Base-by-base conservation (phyloP, 2,329 filamentous ascomycete species). In the Ophiostoma novo-ulmi region DNA sequence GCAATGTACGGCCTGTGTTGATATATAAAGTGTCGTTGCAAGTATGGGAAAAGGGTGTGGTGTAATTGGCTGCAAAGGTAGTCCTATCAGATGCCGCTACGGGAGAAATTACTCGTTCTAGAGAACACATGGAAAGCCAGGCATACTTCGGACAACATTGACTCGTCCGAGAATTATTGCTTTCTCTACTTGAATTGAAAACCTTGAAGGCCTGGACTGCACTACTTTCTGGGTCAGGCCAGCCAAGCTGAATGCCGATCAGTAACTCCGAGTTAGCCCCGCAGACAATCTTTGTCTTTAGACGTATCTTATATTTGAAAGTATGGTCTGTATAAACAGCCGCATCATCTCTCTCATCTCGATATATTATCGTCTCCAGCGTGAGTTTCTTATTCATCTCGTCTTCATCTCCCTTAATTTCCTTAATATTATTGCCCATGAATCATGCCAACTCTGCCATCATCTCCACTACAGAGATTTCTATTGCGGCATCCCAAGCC, bases 21-120 rank as follows among this genome's bases (percentile, higher is more conserved):
- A 55, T 22, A 58, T 2, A 44, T 2, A 44, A 44, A 11, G 14
- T 44, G 39, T 44, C 39, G 39, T 44, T 58, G 17, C 20, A 20
- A 20, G 44, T n/a, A 20, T 1, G 7, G 17, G 20, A n/a, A 58
- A 58, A 58, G 22, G n/a, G 52, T 26, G 22, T 58, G 52, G 10
- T 26, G 6, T 58, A 11, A 58, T 58, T 58, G 52, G 52, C n/a
- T 58, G 11, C 13, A 22, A 22, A 58, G 8, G n/a, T 22, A 63
- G 26, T 63, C 58, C 35, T 58, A 58, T 58, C 52, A 63, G 26
- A 63, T 63, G 58, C 58, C 26, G 58, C 58, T 63, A 63, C 58
- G 58, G 58, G 22, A 63, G 22, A 63, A 63, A 63, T 35, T 63
- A 26, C 58, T 63, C 26, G 26, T 63, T 63, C 35, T 26, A 26